These are phyloP conservation scores for Boletus smithii DNA, from an alignment of 1,284 basidiomycete genomes.

Conservation along the genomic window DNA sequence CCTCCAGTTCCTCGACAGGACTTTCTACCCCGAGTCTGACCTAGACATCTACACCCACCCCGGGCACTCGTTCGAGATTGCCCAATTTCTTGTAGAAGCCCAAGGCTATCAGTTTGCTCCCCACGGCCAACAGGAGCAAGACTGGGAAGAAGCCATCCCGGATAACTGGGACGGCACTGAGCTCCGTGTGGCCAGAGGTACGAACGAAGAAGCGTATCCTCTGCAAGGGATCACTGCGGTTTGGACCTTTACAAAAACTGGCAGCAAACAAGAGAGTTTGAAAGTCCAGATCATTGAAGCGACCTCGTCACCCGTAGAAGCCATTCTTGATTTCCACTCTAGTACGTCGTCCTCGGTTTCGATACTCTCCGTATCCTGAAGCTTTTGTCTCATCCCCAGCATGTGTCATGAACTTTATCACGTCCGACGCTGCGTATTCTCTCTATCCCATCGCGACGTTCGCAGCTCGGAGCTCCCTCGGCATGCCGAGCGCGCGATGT, in stretches of 20 bases:
- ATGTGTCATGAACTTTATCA: conserved; percentile 45
- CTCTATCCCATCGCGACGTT: conserved; percentile 38
- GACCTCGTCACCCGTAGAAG: conserved; percentile 29
- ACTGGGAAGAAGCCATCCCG: conserved; percentile 15
- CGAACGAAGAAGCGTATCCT: background rate
- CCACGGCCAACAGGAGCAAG: background rate
- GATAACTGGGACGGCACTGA: conserved; percentile 20
- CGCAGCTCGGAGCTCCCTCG: conserved; percentile 17
- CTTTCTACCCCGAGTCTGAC: conserved; percentile 43
- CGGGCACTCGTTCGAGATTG: conserved; percentile 26
- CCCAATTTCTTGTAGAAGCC: conserved; percentile 25
- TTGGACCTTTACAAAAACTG: conserved; percentile 22
- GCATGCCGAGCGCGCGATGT: background rate
- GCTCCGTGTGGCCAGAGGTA: background rate
- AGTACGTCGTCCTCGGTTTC: conserved; percentile 34
- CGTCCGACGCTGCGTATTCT: conserved; percentile 33
- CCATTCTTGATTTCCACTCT: conserved; percentile 43
- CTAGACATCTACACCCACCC: conserved; percentile 46
- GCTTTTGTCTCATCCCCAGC: conserved; percentile 26
- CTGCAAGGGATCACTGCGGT: conserved; percentile 6
- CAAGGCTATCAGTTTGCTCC: conserved; percentile 32
- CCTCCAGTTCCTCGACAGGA: conserved; percentile 47
- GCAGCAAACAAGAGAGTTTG: background rate
- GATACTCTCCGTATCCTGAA: background rate
- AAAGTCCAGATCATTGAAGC: conserved; percentile 40